Conservation (phyloP, 768 basidiomycete species). For the Thelephora ganbajun region DNA sequence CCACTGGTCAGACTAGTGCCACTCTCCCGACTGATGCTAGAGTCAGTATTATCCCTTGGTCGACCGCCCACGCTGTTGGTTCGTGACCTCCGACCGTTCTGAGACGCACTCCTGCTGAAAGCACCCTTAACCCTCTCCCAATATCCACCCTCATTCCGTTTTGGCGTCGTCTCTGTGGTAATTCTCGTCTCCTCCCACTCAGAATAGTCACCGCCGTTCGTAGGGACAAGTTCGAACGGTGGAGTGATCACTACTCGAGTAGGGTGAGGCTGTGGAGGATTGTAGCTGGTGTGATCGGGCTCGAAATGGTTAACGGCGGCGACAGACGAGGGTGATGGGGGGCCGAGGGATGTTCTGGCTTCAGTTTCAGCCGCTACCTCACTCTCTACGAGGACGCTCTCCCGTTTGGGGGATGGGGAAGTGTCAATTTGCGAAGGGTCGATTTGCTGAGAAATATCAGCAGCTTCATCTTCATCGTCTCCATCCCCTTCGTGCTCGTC, state of each 20-base stretch:
- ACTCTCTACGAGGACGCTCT: constrained; percentile 48
- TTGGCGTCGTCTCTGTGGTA: constrained; percentile 23
- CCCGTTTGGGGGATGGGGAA: constrained; percentile 35
- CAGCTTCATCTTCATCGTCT: background rate
- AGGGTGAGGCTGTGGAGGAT: constrained; percentile 37
- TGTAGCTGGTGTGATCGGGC: constrained; percentile 28
- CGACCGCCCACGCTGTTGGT: constrained; percentile 63
- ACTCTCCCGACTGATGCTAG: constrained; percentile 63
- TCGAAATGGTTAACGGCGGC: constrained; percentile 27
- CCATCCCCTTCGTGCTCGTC: constrained; percentile 26
- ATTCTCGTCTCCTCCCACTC: constrained; percentile 18
- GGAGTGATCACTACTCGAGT: constrained; percentile 46
- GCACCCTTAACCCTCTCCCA: constrained; percentile 68
- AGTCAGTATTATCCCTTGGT: constrained; percentile 58
- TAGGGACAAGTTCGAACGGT: constrained; percentile 45
- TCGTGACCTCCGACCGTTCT: constrained; percentile 60
- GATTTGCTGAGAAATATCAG: background rate
- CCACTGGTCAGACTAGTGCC: constrained; percentile 54
- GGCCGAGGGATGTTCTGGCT: constrained; percentile 25
- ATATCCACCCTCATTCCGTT: constrained; percentile 35
- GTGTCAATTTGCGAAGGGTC: background rate
- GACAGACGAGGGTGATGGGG: constrained; percentile 36
- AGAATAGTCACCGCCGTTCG: constrained; percentile 12
- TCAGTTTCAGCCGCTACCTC: constrained; percentile 39
- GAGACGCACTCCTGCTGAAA: constrained; percentile 47